Conservation (phyloP, 2,329 filamentous ascomycete genomes). For the Parasarocladium wereldwijsianum region DNA sequence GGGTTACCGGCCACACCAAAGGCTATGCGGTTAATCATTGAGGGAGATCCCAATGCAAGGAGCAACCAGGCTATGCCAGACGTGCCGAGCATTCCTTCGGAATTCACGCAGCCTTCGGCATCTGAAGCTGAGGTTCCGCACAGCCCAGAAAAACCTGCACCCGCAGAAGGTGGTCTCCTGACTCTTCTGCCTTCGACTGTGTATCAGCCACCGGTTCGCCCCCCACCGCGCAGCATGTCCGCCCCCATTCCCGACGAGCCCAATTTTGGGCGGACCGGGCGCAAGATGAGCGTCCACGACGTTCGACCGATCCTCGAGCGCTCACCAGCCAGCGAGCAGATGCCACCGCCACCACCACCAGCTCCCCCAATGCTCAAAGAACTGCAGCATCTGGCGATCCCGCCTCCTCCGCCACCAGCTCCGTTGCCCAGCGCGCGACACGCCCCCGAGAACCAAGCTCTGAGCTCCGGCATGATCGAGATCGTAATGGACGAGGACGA, state of each 20-base stretch:
- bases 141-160: constrained; percentile 13
- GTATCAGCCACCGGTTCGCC: constrained; percentile 38
- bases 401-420: constrained; percentile 46
- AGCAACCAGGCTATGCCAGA: constrained; percentile 30
- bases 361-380: constrained; percentile 41
- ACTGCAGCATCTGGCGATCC: constrained; percentile 44
- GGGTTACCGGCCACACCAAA: constrained; percentile 84
- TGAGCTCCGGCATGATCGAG: constrained; percentile 44
- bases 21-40: constrained; percentile 73
- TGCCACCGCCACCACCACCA: constrained; percentile 30
- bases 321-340: neutral
- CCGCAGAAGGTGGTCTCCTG: constrained; percentile 18
- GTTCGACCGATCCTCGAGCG: constrained; percentile 32
- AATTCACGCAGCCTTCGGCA: constrained; percentile 29
- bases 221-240: constrained; percentile 47
- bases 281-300: constrained; percentile 21
- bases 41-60: constrained; percentile 33
- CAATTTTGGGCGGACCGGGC: constrained; percentile 12
- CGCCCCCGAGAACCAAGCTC: constrained; percentile 27
- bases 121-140: too few species aligned
- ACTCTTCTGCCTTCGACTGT: constrained; percentile 44
- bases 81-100: constrained; percentile 36
- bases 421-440: constrained; percentile 32
- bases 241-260: constrained; percentile 32
- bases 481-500: constrained; percentile 52